Evolutionary conservation across 1,284 basidiomycete species (phyloP), one percentile per base, ranked within the genome.

Genomic region (Cutaneotrichosporon cavernicola): DNA sequence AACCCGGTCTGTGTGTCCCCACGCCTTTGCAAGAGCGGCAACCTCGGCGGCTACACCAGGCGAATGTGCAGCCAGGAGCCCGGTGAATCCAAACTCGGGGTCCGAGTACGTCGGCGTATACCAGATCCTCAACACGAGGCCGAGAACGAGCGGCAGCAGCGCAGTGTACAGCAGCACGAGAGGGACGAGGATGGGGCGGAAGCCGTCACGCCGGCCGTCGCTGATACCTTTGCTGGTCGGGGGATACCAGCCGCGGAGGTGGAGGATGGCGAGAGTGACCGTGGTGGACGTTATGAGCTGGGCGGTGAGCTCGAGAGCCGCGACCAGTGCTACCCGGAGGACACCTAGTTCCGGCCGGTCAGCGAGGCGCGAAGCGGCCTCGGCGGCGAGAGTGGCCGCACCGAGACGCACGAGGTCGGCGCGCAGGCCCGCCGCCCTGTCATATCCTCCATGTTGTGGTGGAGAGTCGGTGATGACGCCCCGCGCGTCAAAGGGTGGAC

Each of bases 121-220:
- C 92, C 92, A 96, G 66, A 96, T 88, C 0, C 90, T 87, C 18
- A 96, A 85, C 18, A 91, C 82, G 68, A 91, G 87, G 26, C 94
- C 86, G 5, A 96, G 85, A 74, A 94, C 89, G 10, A 92, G 84
- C 69, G 95, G 95, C 2, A 90, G 89, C 40, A 95, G 81, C 1
- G 92, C 92, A 0, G 92, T 92, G 75, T 93, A 94, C 66, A 95
- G 84, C 5, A 95, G 82, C 4, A 89, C 89, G 18, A 95, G 83
- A 1, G 91, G 88, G 43, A 94, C 86, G 43, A 92, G 84, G 1
- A 87, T 87, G 58, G 88, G 85, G 70, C 65, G 53, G 64, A 79
- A 78, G 58, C 73, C 64, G 18, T 66, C 65, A 47, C 69, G 69
- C 16, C 77, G 56, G 2, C 76, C 77, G 67, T 77, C 76, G 16